Percentiles rank a stretch among this genome's conserved stretches.
These are phyloP conservation scores for Phylloporus sp. DNA, from an alignment of 768 basidiomycete genomes.

Conservation along the genomic window DNA sequence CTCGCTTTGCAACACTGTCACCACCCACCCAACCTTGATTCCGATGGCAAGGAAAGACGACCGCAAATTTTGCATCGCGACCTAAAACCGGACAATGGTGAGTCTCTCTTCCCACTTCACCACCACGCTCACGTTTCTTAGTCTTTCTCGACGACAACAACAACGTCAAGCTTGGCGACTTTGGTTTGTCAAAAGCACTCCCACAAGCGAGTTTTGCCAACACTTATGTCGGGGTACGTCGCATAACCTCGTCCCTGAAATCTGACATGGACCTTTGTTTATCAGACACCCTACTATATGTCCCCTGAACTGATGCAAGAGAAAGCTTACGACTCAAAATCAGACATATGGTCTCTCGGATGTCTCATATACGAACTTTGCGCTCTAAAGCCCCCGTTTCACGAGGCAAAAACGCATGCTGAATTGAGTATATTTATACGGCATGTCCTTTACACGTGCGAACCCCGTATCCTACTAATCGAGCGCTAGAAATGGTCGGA, in stretches of 20 bases:
- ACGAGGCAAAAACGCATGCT: conserved; percentile 85
- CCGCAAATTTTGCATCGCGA: conserved; percentile 89
- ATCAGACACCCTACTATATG: conserved; percentile 99
- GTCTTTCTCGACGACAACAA: conserved; percentile 87
- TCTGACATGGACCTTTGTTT: conserved; percentile 36
- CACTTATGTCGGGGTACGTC: conserved; percentile 91
- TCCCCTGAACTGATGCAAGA: conserved; percentile 98
- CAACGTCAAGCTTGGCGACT: conserved; percentile 94
- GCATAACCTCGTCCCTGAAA: not conserved
- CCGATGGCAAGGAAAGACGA: conserved; percentile 48
- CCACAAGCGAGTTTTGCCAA: conserved; percentile 84
- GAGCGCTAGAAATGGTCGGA: conserved; percentile 66
- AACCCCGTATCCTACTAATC: not conserved
- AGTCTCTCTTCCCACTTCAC: conserved; percentile 16
- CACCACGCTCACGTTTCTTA: conserved; percentile 25
- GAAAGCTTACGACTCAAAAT: conserved; percentile 95
- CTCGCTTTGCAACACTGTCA: conserved; percentile 92
- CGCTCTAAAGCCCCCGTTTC: conserved; percentile 88
- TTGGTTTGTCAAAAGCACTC: conserved; percentile 92
- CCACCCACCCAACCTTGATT: conserved; percentile 50
- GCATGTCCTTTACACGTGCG: conserved; percentile 34
- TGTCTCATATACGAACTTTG: conserved; percentile 97
- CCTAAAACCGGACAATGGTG: conserved; percentile 96
- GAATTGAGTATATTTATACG: conserved; percentile 81
- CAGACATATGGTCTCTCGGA: conserved; percentile 97